phyloP scores from a whole-genome alignment of 75 land plant genomes.

The Sequoia sempervirens region DNA sequence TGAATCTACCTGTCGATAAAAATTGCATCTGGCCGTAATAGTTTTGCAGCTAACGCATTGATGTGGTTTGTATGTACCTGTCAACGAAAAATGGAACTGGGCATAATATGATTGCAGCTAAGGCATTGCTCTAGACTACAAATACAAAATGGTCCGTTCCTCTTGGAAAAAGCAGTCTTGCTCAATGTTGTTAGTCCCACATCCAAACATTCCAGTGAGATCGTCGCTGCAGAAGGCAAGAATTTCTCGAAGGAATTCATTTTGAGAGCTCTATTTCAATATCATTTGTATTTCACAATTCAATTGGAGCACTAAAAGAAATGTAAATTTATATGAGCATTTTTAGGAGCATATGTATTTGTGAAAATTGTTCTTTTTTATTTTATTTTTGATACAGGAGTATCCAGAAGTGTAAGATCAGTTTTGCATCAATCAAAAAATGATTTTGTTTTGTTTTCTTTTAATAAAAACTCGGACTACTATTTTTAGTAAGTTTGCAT shows the following conservation, averaged over 20 bases:
- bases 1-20: conserved; percentile 32
- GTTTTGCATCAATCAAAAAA: too few species aligned
- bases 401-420: too few species aligned
- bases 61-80: conserved; percentile 13
- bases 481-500: too few species aligned
- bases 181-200: conserved; percentile 23
- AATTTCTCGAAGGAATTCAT: neutral
- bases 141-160: conserved; percentile 38
- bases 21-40: conserved; percentile 36
- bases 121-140: conserved; percentile 33
- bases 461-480: too few species aligned
- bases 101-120: conserved; percentile 36
- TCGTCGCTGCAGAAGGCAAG: conserved; percentile 21
- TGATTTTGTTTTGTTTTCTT: too few species aligned
- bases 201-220: conserved; percentile 14
- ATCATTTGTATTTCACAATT: too few species aligned
- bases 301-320: too few species aligned
- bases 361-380: too few species aligned
- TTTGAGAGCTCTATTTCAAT: neutral
- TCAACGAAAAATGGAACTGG: conserved; percentile 40
- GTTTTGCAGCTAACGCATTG: conserved; percentile 23
- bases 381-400: too few species aligned
- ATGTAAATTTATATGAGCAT: too few species aligned
- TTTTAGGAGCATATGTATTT: too few species aligned
- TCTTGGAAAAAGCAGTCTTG: conserved; percentile 29